Base-by-base conservation (phyloP, 352 stramenopile species). In the Globisporangium orthogonon region DNA sequence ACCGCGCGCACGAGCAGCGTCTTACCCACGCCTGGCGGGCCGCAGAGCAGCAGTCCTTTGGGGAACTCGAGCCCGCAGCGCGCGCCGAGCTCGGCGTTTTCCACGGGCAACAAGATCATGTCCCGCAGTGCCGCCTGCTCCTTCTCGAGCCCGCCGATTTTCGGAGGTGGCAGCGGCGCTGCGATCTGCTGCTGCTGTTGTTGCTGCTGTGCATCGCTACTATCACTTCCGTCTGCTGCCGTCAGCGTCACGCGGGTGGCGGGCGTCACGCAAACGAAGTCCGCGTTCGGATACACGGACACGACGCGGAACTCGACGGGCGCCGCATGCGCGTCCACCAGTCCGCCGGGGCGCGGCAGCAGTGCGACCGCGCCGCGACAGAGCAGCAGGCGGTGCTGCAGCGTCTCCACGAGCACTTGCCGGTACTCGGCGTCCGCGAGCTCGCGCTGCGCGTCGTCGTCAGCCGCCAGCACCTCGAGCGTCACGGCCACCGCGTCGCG, bases 1-100 rank as follows among this genome's bases (percentile, higher is more conserved):
- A 83, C 74, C 0, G 78, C 71, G n/a, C 84, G 76, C 29, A 94
- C 83, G 3, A 94, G 59, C 35, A 93, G 67, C 30, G 85, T 94
- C 62, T 94, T 94, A 23, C 85, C 85, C 0, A 93, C 83, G 10
- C 85, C 85, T 7, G 85, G 83, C 9, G 85, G 83, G 0, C 85
- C 85, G 56, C 78, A 93, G 0, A 94, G 56, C 33, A 94, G 55
- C 28, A 91, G 50, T 0, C 82, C 83, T 44, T 87, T 88, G 0
- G 82, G 84, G 50, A 92, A 80, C 45, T 89, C 76, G 28, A 94
- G 63, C 11, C 55, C 63, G 37, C 60, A 69, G 41, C 56, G 30
- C 3, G 54, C 53, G 13, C 67, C 63, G n/a, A 86, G 44, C 7
- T 71, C 56, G 0, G 65, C 66, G 4, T 78, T 66, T 33, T 59